phyloP scores from a whole-genome alignment of 192 early-diverging fungal genomes.

The Rhizophagus sp. region DNA sequence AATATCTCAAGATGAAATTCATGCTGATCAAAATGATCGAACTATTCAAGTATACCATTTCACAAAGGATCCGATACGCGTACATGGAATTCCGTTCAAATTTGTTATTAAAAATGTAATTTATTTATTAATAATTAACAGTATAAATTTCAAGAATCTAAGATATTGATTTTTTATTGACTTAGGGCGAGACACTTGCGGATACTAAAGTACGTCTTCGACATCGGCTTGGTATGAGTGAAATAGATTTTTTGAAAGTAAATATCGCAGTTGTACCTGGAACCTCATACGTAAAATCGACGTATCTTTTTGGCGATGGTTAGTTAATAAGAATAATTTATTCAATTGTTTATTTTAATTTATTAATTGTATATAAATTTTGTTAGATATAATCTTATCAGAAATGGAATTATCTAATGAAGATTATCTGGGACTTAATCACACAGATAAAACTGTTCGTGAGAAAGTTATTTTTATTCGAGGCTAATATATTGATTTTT shows the following conservation, averaged over 20 bases:
- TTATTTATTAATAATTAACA: too few relatives aligned
- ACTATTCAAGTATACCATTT: conserved; percentile 80
- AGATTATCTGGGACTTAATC: conserved; percentile 52
- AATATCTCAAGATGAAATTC: conserved; percentile 50
- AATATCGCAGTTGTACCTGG: conserved; percentile 52
- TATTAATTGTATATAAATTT: too few relatives aligned
- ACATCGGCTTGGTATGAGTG: conserved; percentile 69
- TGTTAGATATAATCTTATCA: conserved; percentile 28
- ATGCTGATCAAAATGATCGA: conserved; percentile 36
- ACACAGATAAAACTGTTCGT: conserved; percentile 50
- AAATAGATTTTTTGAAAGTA: conserved; percentile 80
- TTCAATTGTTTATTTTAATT: too few relatives aligned
- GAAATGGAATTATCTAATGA: conserved; percentile 30
- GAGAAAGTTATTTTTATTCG: conserved; percentile 47
- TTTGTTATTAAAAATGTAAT: conserved; percentile 60
- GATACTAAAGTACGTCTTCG: conserved; percentile 77
- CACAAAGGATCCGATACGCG: conserved; percentile 60
- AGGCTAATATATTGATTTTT: conserved; percentile 29
- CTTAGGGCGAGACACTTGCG: conserved; percentile 63
- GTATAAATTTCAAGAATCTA: not conserved
- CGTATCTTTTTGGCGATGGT: conserved; percentile 2
- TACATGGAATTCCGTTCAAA: conserved; percentile 84
- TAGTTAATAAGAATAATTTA: conserved; percentile 28
- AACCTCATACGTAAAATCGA: not conserved
- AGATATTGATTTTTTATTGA: not conserved